Conservation (phyloP, 2,329 filamentous ascomycete species). For the Fusarium tricinctum region DNA sequence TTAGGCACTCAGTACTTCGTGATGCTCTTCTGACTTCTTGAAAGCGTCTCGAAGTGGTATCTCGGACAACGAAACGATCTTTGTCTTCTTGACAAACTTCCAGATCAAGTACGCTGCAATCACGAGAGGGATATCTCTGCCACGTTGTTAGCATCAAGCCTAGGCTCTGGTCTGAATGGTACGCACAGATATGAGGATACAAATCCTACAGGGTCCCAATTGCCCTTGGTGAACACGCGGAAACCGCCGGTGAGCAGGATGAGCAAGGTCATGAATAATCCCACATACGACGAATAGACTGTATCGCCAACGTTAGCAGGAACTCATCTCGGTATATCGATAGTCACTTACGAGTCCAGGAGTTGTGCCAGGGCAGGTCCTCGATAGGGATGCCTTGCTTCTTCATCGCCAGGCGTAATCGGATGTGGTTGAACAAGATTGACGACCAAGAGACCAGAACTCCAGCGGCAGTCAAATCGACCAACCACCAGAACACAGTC, state of each 20-base stretch:
- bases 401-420: constrained; percentile 67
- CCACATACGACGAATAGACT: constrained; percentile 73
- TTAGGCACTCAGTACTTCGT: constrained; percentile 3
- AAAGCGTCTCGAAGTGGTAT: constrained; percentile 68
- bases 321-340: not conserved
- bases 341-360: constrained; percentile 68
- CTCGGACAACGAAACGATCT: constrained; percentile 63
- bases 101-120: constrained; percentile 70
- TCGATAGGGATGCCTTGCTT: constrained; percentile 65
- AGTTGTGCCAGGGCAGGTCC: constrained; percentile 73
- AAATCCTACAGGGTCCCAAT: constrained; percentile 70
- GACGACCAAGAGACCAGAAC: constrained; percentile 74
- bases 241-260: constrained; percentile 81
- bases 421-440: constrained; percentile 72
- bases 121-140: constrained; percentile 72
- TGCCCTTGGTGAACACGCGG: constrained; percentile 69
- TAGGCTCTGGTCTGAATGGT: accelerated
- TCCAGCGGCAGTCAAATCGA: constrained; percentile 72
- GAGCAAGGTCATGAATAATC: constrained; percentile 71
- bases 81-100: constrained; percentile 76
- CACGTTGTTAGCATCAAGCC: constrained; percentile 22
- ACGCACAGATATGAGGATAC: constrained; percentile 74
- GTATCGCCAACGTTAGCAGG: not conserved
- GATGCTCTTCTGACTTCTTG: constrained; percentile 30
- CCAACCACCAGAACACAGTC: constrained; percentile 76